Percentiles rank a stretch among this genome's conserved stretches.
Evolutionary conservation across 2,329 filamentous ascomycete species (phyloP).

Genomic region (Colletotrichum lupini): DNA sequence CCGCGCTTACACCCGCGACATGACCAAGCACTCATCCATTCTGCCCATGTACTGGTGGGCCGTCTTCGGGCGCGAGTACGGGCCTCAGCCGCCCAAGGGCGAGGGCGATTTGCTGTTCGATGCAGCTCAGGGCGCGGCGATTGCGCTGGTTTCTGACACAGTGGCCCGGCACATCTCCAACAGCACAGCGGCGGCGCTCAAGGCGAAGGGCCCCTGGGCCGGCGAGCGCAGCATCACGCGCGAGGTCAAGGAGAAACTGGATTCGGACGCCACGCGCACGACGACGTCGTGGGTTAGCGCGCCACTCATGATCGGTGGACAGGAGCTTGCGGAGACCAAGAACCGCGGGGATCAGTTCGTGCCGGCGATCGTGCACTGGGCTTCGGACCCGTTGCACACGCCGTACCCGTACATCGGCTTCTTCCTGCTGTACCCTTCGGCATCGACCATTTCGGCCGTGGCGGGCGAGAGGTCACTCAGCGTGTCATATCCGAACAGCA

Average conservation of each 20-base stretch:
- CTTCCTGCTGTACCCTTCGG: constrained; percentile 54
- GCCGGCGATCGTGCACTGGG: constrained; percentile 59
- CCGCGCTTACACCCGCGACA: constrained; percentile 51
- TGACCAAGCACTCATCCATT: constrained; percentile 51
- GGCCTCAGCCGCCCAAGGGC: constrained; percentile 49
- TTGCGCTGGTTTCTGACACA: constrained; percentile 51
- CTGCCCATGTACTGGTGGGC: constrained; percentile 56
- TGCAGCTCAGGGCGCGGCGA: constrained; percentile 50
- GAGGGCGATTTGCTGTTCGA: constrained; percentile 55
- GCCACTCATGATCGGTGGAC: constrained; percentile 54
- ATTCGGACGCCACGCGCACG: constrained; percentile 43
- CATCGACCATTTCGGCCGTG: constrained; percentile 53
- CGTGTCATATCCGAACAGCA: constrained; percentile 52
- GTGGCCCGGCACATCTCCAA: constrained; percentile 43
- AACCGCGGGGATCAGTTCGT: constrained; percentile 54
- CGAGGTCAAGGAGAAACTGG: constrained; percentile 48
- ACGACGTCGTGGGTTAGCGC: constrained; percentile 55
- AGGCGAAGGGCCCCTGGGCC: constrained; percentile 45
- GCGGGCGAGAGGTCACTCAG: constrained; percentile 47
- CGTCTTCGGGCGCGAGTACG: constrained; percentile 51
- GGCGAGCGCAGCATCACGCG: constrained; percentile 49
- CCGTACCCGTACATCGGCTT: constrained; percentile 52
- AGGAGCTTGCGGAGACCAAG: constrained; percentile 48
- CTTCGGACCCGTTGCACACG: constrained; percentile 49
- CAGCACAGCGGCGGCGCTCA: constrained; percentile 42